Evolutionary conservation across 2,329 filamentous ascomycete species (phyloP).

Genomic region (Talaromyces sp.): DNA sequence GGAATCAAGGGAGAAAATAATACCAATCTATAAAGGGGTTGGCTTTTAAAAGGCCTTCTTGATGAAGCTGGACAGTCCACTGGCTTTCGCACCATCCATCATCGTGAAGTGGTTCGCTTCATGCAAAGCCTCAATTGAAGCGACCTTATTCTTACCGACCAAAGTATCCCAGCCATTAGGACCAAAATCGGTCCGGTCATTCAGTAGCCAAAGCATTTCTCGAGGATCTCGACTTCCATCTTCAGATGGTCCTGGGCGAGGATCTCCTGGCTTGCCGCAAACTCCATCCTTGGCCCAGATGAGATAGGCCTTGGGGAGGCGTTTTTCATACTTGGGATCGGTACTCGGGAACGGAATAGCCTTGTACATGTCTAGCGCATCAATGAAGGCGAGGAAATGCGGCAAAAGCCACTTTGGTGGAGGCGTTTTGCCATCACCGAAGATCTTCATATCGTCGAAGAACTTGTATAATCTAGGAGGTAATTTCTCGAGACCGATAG

Average conservation of each 20-base stretch:
- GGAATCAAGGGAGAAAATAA: not conserved
- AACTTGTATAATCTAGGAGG: slow-evolving; percentile 53
- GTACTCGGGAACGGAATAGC: slow-evolving; percentile 31
- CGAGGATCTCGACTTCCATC: slow-evolving; percentile 42
- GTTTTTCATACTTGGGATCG: slow-evolving; percentile 29
- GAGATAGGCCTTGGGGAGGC: slow-evolving; percentile 42
- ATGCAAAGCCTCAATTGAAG: slow-evolving; percentile 32
- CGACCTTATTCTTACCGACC: slow-evolving; percentile 37
- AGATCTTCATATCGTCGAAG: slow-evolving; percentile 47
- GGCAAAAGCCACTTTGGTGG: slow-evolving; percentile 50
- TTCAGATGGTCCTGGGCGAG: slow-evolving; percentile 37
- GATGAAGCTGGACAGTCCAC: slow-evolving; percentile 18
- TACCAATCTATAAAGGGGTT: not conserved
- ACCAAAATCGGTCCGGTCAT: slow-evolving; percentile 47
- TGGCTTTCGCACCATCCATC: slow-evolving; percentile 20
- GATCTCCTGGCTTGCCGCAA: slow-evolving; percentile 41
- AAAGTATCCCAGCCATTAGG: slow-evolving; percentile 48
- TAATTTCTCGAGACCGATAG: slow-evolving; percentile 64
- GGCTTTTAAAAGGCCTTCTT: slow-evolving; percentile 15
- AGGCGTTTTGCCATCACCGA: slow-evolving; percentile 43
- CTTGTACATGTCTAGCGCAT: slow-evolving; percentile 46
- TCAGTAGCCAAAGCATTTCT: slow-evolving; percentile 49
- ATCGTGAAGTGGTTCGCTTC: slow-evolving; percentile 36
- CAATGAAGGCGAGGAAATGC: slow-evolving; percentile 51
- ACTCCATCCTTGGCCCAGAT: slow-evolving; percentile 51